Evolutionary conservation across 345 rosid species (phyloP).

Genomic region (Cardiospermum halicacabum): DNA sequence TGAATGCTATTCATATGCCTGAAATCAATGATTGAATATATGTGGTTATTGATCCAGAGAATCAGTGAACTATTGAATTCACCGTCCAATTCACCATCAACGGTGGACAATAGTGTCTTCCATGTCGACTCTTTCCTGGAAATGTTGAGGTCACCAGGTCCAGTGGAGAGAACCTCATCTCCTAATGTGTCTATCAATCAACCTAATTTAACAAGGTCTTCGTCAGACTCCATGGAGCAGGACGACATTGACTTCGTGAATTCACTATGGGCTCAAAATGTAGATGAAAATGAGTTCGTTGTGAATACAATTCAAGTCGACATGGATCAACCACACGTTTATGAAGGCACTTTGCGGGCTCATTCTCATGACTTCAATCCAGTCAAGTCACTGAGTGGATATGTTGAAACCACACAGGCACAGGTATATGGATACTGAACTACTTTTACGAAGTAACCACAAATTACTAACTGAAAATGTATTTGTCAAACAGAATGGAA

Average conservation of each 20-base stretch:
- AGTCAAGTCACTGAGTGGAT: slow-evolving; percentile 8
- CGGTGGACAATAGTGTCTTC: no score
- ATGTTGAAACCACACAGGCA: slow-evolving; percentile 1
- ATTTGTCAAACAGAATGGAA: no score
- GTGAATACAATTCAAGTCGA: background rate
- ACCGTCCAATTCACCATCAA: no score
- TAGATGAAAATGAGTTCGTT: slow-evolving; percentile 5
- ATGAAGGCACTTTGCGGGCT: background rate
- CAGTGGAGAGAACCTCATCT: background rate
- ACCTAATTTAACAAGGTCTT: background rate
- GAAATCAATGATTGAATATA: no score
- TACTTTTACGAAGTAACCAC: no score
- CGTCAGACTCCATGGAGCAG: background rate
- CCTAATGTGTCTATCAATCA: background rate
- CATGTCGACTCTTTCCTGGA: no score
- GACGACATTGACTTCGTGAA: slow-evolving; percentile 1
- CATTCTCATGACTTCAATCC: slow-evolving; percentile 12
- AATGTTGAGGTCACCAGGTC: no score
- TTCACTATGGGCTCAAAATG: slow-evolving; percentile 9
- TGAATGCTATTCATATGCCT: no score
- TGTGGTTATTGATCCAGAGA: no score
- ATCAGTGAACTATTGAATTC: no score
- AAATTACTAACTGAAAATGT: no score
- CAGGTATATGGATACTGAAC: slow-evolving; percentile 13
- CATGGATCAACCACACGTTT: background rate